phyloP scores from a whole-genome alignment of 1,284 basidiomycete genomes.

The Anthracocystis panici-leucophaei region DNA sequence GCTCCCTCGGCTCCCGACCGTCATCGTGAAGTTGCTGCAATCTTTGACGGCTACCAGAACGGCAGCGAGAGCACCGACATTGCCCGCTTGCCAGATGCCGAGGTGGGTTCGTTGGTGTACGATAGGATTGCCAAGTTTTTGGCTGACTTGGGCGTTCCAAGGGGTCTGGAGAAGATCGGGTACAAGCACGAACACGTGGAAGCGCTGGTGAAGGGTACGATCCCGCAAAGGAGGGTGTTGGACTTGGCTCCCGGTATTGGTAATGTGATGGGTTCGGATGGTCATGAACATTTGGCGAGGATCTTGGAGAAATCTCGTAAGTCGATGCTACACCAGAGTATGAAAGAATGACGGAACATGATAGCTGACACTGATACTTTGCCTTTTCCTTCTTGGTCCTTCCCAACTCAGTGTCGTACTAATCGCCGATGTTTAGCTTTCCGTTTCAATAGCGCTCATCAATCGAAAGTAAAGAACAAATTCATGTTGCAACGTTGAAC shows the following conservation, averaged over 20 bases:
- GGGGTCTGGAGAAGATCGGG: constrained; percentile 87
- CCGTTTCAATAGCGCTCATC: too few relatives aligned
- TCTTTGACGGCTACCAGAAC: constrained; percentile 76
- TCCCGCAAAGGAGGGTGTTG: constrained; percentile 87
- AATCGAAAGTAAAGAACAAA: too few relatives aligned
- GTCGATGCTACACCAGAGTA: constrained; percentile 2
- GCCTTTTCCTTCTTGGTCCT: background rate
- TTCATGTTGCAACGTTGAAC: too few relatives aligned
- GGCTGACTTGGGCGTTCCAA: constrained; percentile 85
- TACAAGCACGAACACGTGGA: constrained; percentile 73
- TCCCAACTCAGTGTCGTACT: too few relatives aligned
- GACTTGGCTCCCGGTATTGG: constrained; percentile 70
- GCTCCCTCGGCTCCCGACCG: constrained; percentile 80
- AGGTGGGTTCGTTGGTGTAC: constrained; percentile 83
- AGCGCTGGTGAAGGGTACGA: constrained; percentile 82
- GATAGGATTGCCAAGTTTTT: constrained; percentile 93
- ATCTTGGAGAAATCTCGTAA: constrained; percentile 60
- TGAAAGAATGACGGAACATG: background rate
- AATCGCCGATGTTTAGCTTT: too few relatives aligned
- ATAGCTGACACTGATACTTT: background rate
- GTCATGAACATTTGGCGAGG: constrained; percentile 58
- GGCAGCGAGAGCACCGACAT: constrained; percentile 45
- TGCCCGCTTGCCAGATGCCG: constrained; percentile 80
- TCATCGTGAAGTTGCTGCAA: constrained; percentile 86
- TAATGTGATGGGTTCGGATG: constrained; percentile 76